These are phyloP conservation scores for Wickerhamiella australiensis DNA, from an alignment of 805 yeast genomes.

Conservation along the genomic window DNA sequence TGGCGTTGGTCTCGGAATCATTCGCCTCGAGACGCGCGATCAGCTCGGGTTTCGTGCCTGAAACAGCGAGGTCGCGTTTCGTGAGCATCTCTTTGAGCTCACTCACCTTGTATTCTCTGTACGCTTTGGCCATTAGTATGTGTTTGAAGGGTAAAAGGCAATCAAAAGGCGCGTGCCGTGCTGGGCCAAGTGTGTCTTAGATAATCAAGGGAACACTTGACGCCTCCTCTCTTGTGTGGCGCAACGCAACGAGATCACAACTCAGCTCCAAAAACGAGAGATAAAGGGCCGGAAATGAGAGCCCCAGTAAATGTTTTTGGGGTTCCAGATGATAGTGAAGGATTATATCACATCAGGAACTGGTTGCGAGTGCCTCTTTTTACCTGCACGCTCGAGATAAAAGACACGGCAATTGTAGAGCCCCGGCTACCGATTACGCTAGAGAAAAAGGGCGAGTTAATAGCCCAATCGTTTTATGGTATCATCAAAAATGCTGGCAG, in stretches of 20 bases:
- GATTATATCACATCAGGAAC: not conserved
- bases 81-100: slow-evolving; percentile 70
- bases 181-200: not conserved
- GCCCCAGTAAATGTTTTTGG: slow-evolving; percentile 10
- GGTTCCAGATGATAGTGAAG: not conserved
- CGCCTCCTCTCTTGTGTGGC: not conserved
- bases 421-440: slow-evolving; percentile 22
- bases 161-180: no score
- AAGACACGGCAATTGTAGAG: not conserved
- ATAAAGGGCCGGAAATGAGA: not conserved
- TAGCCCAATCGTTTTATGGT: slow-evolving; percentile 31
- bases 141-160: not conserved
- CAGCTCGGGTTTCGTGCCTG: slow-evolving; percentile 75
- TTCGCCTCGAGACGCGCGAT: slow-evolving; percentile 50
- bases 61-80: slow-evolving; percentile 48
- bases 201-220: not conserved
- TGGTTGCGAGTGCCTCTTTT: slow-evolving; percentile 12
- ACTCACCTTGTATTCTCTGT: slow-evolving; percentile 37
- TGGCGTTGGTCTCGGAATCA: slow-evolving; percentile 30
- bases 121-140: slow-evolving; percentile 12
- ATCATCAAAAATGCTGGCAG: no score
- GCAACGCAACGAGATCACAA: no score
- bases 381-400: slow-evolving; percentile 4
- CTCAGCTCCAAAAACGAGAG: no score
- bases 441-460: slow-evolving; percentile 27